Evolutionary conservation across 2,329 filamentous ascomycete genomes (phyloP).

Genomic region (Malbranchea cinnamomea): DNA sequence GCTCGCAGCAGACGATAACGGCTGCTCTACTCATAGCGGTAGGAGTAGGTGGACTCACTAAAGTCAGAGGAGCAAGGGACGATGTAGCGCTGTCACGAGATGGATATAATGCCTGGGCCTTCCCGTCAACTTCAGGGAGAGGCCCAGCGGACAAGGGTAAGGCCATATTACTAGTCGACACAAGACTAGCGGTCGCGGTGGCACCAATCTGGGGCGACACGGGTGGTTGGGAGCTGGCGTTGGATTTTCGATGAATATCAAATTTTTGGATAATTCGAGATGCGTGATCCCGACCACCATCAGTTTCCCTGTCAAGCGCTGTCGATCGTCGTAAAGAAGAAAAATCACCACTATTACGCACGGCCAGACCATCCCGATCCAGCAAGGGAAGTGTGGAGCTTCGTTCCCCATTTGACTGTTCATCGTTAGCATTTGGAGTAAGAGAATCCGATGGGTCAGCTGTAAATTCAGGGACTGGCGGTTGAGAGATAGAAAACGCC

Average conservation of each 20-base stretch:
- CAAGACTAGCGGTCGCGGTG: constrained; percentile 66
- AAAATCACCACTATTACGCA: constrained; percentile 61
- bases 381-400: constrained; percentile 51
- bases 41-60: constrained; percentile 67
- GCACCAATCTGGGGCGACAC: constrained; percentile 31
- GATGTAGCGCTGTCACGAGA: constrained; percentile 38
- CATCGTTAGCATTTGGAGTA: constrained; percentile 38
- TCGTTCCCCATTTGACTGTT: constrained; percentile 43
- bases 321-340: constrained; percentile 34
- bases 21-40: constrained; percentile 80
- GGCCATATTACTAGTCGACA: constrained; percentile 69
- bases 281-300: constrained; percentile 65
- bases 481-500: constrained; percentile 84
- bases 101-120: too few relatives aligned
- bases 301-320: constrained; percentile 46
- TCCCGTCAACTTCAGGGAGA: too few relatives aligned
- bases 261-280: constrained; percentile 85
- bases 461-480: constrained; percentile 79
- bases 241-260: constrained; percentile 70
- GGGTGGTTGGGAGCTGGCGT: constrained; percentile 37
- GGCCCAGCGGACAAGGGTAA: constrained; percentile 47
- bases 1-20: constrained; percentile 65
- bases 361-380: constrained; percentile 40
- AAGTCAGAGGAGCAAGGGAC: constrained; percentile 63
- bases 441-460: constrained; percentile 60